Conservation (phyloP, 2,329 filamentous ascomycete genomes). For the Neopestalotiopsis sp. region DNA sequence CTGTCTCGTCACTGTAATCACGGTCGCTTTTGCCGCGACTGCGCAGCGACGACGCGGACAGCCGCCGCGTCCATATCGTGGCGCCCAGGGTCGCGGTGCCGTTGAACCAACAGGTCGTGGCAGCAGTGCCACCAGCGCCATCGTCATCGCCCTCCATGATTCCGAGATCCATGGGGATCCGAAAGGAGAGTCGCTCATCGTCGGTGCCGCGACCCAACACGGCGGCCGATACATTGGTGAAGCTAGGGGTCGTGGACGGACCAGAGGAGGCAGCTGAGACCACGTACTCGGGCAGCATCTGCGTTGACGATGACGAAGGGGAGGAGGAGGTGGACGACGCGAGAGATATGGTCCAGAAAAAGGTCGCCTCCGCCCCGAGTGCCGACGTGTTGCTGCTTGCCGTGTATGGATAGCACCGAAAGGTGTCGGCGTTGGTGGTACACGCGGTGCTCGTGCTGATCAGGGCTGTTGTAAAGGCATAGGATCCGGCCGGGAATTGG, state of each 20-base stretch:
- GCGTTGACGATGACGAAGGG: neutral
- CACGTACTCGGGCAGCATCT: conserved; percentile 39
- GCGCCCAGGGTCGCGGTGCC: conserved; percentile 57
- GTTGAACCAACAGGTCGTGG: conserved; percentile 62
- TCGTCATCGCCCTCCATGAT: conserved; percentile 54
- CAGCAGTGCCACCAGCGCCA: conserved; percentile 47
- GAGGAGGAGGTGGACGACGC: conserved; percentile 38
- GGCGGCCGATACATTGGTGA: conserved; percentile 41
- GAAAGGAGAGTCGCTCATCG: conserved; percentile 65
- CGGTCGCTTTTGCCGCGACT: neutral
- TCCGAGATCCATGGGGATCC: conserved; percentile 55
- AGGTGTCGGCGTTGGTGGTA: conserved; percentile 62
- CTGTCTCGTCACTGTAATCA: too few species aligned
- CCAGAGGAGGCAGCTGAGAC: conserved; percentile 63
- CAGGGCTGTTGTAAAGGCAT: conserved; percentile 64
- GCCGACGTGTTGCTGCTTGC: conserved; percentile 49
- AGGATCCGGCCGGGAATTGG: conserved; percentile 67
- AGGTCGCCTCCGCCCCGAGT: conserved; percentile 51
- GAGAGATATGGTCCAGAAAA: conserved; percentile 64
- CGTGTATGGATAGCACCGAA: conserved; percentile 66
- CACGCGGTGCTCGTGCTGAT: conserved; percentile 59
- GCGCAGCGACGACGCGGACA: conserved; percentile 22
- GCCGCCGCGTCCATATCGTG: conserved; percentile 62
- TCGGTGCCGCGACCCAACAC: conserved; percentile 38
- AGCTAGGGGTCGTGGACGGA: conserved; percentile 57